Evolutionary conservation across 306 rosid species (phyloP).

Genomic region (Gastrolobium villosum): DNA sequence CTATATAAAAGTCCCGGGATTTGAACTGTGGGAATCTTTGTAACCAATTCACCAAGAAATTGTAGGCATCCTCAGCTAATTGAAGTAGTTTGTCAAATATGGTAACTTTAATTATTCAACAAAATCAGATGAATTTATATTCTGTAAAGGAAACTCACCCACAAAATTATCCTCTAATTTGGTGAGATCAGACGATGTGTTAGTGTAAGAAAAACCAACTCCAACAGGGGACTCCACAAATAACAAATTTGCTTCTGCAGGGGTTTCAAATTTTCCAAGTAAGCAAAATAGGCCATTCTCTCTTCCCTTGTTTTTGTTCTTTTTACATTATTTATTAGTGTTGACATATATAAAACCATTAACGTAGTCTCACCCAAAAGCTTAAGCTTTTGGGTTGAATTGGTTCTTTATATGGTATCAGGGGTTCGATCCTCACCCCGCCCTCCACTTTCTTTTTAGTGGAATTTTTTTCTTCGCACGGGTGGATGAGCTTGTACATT

Average conservation of each 20-base stretch:
- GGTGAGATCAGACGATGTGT: conserved; percentile 68
- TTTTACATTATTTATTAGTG: conserved; percentile 32
- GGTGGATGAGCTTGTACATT: no score
- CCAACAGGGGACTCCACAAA: conserved; percentile 74
- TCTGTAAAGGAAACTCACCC: conserved; percentile 51
- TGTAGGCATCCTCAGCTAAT: conserved; percentile 69
- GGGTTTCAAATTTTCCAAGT: conserved; percentile 27
- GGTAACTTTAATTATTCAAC: neutral
- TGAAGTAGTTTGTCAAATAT: conserved; percentile 40
- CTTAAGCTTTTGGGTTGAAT: no score
- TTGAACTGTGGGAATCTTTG: conserved; percentile 62
- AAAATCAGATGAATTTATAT: conserved; percentile 1
- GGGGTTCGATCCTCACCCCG: no score
- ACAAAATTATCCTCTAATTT: conserved; percentile 61
- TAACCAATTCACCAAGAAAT: conserved; percentile 71
- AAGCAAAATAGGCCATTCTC: conserved; percentile 12
- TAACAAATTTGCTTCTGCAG: conserved; percentile 66
- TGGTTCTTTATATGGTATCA: no score
- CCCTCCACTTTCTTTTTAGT: no score
- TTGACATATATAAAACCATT: no score
- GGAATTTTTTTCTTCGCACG: no score
- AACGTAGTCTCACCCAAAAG: no score
- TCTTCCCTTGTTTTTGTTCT: neutral
- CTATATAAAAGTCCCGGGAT: conserved; percentile 59
- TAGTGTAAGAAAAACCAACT: conserved; percentile 70